These are phyloP conservation scores for Yueomyces sp. DNA, from an alignment of 1,139 yeast species.

Conservation along the genomic window DNA sequence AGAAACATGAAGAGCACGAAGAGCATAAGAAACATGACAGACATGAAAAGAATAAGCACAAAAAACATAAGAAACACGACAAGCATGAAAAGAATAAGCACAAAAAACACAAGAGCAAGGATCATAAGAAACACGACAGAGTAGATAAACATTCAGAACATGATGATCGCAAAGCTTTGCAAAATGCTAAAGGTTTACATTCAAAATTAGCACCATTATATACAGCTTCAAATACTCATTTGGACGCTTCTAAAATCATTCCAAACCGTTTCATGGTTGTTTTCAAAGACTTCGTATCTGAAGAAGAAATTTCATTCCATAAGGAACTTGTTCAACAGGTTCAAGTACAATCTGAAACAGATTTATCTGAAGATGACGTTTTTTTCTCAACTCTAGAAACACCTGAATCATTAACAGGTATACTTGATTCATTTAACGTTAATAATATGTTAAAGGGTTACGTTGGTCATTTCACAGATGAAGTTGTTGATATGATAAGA, in stretches of 20 bases:
- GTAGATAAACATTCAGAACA: too few species aligned
- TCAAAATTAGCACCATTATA: not conserved
- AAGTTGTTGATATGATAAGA: slow-evolving; percentile 59
- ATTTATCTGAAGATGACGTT: slow-evolving; percentile 11
- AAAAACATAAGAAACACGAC: too few species aligned
- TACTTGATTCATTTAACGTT: slow-evolving; percentile 52
- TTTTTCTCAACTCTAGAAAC: slow-evolving; percentile 10
- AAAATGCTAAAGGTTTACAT: too few species aligned
- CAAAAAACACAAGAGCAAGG: too few species aligned
- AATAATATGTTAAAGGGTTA: slow-evolving; percentile 34
- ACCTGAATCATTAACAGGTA: slow-evolving; percentile 35
- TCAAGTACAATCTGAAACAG: slow-evolving; percentile 17
- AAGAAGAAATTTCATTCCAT: slow-evolving; percentile 47
- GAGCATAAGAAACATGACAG: too few species aligned
- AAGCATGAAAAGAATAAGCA: too few species aligned
- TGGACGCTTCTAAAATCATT: slow-evolving; percentile 38
- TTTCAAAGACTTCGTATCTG: slow-evolving; percentile 47
- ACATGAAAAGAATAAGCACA: too few species aligned
- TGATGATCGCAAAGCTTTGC: too few species aligned
- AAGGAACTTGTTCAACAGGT: slow-evolving; percentile 33
- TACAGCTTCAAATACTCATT: not conserved
- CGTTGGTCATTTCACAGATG: slow-evolving; percentile 63
- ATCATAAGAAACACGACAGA: too few species aligned
- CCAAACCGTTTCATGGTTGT: slow-evolving; percentile 73
- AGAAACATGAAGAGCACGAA: too few species aligned